These are phyloP conservation scores for Pythium monospermum DNA, from an alignment of 352 stramenopile genomes.

Conservation along the genomic window DNA sequence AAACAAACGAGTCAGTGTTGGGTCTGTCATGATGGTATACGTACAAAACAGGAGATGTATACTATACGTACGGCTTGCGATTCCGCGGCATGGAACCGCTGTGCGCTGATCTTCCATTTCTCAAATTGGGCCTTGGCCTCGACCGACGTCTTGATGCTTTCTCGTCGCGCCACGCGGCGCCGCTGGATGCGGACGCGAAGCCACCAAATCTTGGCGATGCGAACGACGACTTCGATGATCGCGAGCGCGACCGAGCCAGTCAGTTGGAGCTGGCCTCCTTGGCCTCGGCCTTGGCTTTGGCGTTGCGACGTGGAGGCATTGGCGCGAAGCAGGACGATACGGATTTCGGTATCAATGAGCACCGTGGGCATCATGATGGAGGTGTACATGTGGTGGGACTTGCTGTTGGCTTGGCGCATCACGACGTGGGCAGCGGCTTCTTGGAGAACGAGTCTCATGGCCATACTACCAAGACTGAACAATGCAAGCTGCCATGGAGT, in stretches of 20 bases:
- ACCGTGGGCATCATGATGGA: constrained; percentile 13
- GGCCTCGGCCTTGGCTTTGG: too few species aligned
- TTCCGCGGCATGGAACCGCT: constrained; percentile 33
- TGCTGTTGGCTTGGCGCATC: not conserved
- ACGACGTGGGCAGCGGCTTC: not conserved
- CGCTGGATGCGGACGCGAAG: not conserved
- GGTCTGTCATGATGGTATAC: too few species aligned
- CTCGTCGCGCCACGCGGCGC: not conserved
- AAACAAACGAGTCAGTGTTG: too few species aligned
- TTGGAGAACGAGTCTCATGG: constrained; percentile 3
- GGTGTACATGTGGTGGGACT: constrained; percentile 15
- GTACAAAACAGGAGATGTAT: too few species aligned
- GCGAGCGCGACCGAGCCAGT: constrained; percentile 1
- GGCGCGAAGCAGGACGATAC: constrained; percentile 14
- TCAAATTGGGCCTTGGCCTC: too few species aligned
- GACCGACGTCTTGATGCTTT: too few species aligned
- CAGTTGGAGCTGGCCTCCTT: not conserved
- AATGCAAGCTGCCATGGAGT: not conserved
- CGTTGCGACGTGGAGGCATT: not conserved
- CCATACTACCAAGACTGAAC: not conserved
- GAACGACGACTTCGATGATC: not conserved
- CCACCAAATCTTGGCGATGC: not conserved
- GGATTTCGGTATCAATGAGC: constrained; percentile 23
- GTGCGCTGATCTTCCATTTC: constrained; percentile 20
- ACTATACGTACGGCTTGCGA: constrained; percentile 22